Conservation (phyloP, 2,329 filamentous ascomycete genomes). For the Trichoderma atroviride region DNA sequence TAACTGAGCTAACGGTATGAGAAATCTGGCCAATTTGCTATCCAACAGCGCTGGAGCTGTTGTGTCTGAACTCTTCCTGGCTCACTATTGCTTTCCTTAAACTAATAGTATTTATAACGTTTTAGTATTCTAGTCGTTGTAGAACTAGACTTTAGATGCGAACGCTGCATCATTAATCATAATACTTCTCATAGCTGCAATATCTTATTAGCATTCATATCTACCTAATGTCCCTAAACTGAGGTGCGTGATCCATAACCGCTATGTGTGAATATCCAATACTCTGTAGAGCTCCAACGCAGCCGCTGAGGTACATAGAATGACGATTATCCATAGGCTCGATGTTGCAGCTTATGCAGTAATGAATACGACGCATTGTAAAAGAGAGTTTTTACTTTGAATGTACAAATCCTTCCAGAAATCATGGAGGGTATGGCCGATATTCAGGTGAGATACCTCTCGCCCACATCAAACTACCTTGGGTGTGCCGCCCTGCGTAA, state of each 20-base stretch:
- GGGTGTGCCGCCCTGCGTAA: not conserved
- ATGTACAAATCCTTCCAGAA: too few species aligned
- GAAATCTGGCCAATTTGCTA: not conserved
- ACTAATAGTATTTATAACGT: not conserved
- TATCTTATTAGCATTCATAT: not conserved
- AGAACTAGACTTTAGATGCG: not conserved
- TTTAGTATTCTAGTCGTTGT: not conserved
- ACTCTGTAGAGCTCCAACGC: not conserved
- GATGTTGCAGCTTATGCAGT: not conserved
- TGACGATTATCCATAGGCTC: not conserved
- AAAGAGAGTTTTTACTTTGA: not conserved
- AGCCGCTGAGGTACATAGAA: not conserved
- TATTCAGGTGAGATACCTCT: not conserved
- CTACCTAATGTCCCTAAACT: not conserved
- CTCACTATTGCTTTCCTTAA: not conserved
- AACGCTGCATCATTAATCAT: not conserved
- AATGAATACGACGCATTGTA: not conserved
- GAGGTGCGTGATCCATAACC: not conserved
- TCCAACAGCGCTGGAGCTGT: not conserved
- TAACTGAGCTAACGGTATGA: not conserved
- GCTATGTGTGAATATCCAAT: not conserved
- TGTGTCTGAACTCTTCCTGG: too few species aligned
- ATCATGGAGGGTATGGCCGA: not conserved
- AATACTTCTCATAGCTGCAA: not conserved
- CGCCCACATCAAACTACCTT: not conserved